These are phyloP conservation scores for Chaetomiaceae sp. DNA, from an alignment of 2,329 filamentous ascomycete species.

Conservation along the genomic window DNA sequence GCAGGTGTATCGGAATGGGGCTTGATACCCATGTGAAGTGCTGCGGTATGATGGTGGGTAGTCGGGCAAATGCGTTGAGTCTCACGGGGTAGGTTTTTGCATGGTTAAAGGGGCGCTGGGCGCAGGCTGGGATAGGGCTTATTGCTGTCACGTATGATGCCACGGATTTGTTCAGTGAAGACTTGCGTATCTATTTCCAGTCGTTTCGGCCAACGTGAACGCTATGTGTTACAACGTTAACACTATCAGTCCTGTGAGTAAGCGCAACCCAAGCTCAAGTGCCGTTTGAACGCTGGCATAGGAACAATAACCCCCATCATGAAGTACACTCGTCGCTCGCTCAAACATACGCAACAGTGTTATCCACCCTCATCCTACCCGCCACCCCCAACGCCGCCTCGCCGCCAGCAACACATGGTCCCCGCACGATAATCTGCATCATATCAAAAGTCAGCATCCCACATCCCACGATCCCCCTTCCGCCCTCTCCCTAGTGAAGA, in stretches of 20 bases:
- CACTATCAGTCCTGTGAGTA: too few species aligned
- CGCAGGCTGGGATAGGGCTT: conserved; percentile 2
- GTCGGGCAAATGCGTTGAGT: not conserved
- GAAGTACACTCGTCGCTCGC: not conserved
- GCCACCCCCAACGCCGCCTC: conserved; percentile 58
- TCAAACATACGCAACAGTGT: conserved; percentile 58
- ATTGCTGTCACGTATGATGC: not conserved
- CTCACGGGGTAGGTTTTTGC: not conserved
- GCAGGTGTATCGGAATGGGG: conserved; percentile 68
- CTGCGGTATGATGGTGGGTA: conserved; percentile 14
- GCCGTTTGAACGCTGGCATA: not conserved
- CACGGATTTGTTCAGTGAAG: too few species aligned
- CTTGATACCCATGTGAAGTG: too few species aligned
- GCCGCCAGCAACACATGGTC: conserved; percentile 65
- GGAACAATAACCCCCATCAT: not conserved
- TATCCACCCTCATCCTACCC: conserved; percentile 63
- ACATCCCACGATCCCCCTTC: not conserved
- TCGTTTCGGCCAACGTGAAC: too few species aligned
- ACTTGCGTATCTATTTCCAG: too few species aligned
- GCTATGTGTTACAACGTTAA: too few species aligned
- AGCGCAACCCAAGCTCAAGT: not conserved
- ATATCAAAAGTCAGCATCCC: not conserved
- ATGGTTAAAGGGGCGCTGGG: conserved; percentile 12
- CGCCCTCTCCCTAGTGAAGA: too few species aligned
- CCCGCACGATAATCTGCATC: conserved; percentile 59